phyloP scores from a whole-genome alignment of 1,139 yeast genomes.

The Groenewaldozyma auringiensis region DNA sequence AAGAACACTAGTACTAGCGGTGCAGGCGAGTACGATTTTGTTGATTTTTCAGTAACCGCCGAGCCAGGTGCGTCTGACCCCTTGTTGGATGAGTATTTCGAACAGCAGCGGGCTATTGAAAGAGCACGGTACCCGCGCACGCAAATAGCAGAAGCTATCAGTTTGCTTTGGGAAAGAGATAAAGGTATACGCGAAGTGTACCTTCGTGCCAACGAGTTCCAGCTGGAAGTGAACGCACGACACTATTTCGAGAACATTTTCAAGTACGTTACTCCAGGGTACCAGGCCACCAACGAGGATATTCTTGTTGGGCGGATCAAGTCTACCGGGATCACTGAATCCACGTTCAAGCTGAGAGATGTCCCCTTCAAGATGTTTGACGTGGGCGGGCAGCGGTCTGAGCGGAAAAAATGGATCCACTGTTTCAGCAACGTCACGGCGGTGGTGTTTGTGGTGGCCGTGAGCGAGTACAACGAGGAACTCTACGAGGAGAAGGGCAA shows the following conservation, averaged over 20 bases:
- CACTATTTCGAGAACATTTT: constrained; percentile 67
- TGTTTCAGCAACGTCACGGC: constrained; percentile 91
- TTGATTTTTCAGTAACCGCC: not conserved
- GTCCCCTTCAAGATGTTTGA: constrained; percentile 71
- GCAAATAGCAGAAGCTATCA: constrained; percentile 62
- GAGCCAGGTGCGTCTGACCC: not conserved
- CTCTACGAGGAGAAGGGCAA: constrained; percentile 84
- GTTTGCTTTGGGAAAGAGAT: constrained; percentile 59
- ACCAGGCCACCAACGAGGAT: constrained; percentile 71
- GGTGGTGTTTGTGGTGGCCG: constrained; percentile 82
- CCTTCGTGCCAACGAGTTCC: constrained; percentile 64
- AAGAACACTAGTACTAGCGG: not conserved
- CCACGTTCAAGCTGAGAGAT: constrained; percentile 59
- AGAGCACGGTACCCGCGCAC: constrained; percentile 15
- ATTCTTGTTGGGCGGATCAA: constrained; percentile 85
- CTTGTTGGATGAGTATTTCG: not conserved
- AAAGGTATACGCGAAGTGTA: constrained; percentile 57
- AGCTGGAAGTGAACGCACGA: constrained; percentile 70
- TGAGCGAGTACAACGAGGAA: constrained; percentile 87
- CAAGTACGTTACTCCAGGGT: constrained; percentile 55
- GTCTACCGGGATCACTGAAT: constrained; percentile 93
- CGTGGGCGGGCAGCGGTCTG: constrained; percentile 97
- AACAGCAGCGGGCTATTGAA: not conserved
- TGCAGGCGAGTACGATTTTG: not conserved
- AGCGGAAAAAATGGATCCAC: constrained; percentile 92